Base-by-base conservation (phyloP, 305 asterid species). In the Fraxinus nigra region DNA sequence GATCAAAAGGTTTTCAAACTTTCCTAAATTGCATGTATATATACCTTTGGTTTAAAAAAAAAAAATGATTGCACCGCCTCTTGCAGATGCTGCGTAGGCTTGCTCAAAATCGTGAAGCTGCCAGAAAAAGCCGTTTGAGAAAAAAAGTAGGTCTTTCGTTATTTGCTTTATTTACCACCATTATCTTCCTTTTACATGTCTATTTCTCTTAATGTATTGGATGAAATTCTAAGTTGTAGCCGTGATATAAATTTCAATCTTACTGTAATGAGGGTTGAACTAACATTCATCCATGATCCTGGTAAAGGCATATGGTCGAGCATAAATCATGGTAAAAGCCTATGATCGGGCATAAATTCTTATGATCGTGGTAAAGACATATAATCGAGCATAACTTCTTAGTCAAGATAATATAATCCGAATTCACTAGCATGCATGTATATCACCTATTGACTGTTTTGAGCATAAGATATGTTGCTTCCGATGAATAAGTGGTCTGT, bases 41-140 rank as follows among this genome's bases (percentile, higher is more conserved):
- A 26, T 26, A 13, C 37, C 74, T 28, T 59, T 74, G 33, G 43
- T 65, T 82, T 24, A 1, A 1, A 1, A 54, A 32, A 43, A 51
- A 48, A 16, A 11, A 78, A 54, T n/a, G 26, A 54, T 54, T 77
- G 38, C 20, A n/a, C 72, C 34, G 30, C 75, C 78, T 72, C 81
- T 81, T 80, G 88, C 96, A 97, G 99, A 92, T 96, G 78, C 96
- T 94, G 79, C 99, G 98, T 70, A 90, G 99, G 87, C 99, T 97
- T 86, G 99, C 99, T 81, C 99, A 97, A 91, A 97, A 97, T 88
- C 98, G 98, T 34, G 99, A 97, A 92, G 98, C 99, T 77, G 98
- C 99, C 72, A 86, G 98, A 73, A 97, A 97, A 88, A 97, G 99
- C 87, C 97, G 98, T 79, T 88, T 97, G 89, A 89, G 99, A 76